A percentile compares a stretch with the other conserved stretches of the same genome.
phyloP scores from a whole-genome alignment of 306 rosid species.

The Lathyrus tuberosus region DNA sequence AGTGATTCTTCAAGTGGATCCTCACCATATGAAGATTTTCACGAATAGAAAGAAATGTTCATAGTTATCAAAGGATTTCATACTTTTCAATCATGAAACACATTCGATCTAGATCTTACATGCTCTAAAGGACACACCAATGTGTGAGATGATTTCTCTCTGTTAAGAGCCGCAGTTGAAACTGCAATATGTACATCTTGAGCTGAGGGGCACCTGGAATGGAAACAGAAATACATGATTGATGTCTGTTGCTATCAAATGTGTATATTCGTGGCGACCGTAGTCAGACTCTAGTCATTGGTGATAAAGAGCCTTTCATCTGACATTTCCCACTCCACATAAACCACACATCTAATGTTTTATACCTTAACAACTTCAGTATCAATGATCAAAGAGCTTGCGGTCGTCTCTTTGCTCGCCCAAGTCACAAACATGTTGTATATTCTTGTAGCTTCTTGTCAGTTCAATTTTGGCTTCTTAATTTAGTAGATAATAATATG shows the following conservation, averaged over 20 bases:
- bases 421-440: slow-evolving; percentile 36
- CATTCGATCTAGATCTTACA: slow-evolving; percentile 3
- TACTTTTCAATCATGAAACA: slow-evolving; percentile 21
- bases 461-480: slow-evolving; percentile 40
- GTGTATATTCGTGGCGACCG: slow-evolving; percentile 27
- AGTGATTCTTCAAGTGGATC: slow-evolving; percentile 92
- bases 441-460: slow-evolving; percentile 47
- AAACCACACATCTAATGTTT: slow-evolving; percentile 24
- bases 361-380: slow-evolving; percentile 30
- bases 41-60: slow-evolving; percentile 57
- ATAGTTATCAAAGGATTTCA: slow-evolving; percentile 30
- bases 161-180: slow-evolving; percentile 31
- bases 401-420: slow-evolving; percentile 1
- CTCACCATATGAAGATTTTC: slow-evolving; percentile 88
- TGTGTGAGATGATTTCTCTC: slow-evolving; percentile 26
- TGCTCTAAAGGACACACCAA: slow-evolving; percentile 20
- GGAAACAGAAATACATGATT: slow-evolving; percentile 34
- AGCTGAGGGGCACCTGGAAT: slow-evolving; percentile 24
- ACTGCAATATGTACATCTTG: slow-evolving; percentile 20
- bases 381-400: slow-evolving; percentile 26
- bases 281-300: slow-evolving; percentile 25
- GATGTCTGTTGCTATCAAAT: slow-evolving; percentile 22
- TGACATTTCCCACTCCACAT: slow-evolving; percentile 16
- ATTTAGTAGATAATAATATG: slow-evolving; percentile 39
- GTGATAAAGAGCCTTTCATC: slow-evolving; percentile 27